phyloP scores from a whole-genome alignment of 140 eudicot genomes.

The Bidens hawaiensis region DNA sequence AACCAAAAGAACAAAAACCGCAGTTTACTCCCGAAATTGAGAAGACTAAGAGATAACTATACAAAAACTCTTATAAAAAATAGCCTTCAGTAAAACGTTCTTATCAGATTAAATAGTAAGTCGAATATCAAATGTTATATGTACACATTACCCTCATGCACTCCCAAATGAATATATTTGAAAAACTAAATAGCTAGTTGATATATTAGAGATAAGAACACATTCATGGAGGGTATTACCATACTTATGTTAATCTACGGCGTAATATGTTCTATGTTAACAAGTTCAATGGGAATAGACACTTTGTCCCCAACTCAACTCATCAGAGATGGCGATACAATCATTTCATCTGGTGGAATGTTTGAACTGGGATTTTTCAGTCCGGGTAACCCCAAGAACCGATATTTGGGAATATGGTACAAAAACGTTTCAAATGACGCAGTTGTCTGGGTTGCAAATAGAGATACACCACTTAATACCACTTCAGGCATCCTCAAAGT shows the following conservation, averaged over 20 bases:
- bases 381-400: conserved; percentile 10
- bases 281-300: conserved; percentile 6
- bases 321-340: conserved; percentile 20
- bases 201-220: neutral
- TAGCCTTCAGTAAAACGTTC: too few relatives aligned
- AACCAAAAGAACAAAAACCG: too few relatives aligned
- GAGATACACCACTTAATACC: conserved; percentile 16
- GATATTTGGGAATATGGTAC: too few relatives aligned
- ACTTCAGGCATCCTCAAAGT: conserved; percentile 18
- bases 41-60: too few relatives aligned
- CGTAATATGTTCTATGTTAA: neutral
- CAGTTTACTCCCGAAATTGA: too few relatives aligned
- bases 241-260: neutral
- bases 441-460: conserved; percentile 40
- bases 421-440: conserved; percentile 18
- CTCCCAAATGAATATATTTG: too few relatives aligned
- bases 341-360: conserved; percentile 22
- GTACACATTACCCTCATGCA: too few relatives aligned
- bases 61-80: too few relatives aligned
- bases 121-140: neutral
- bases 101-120: too few relatives aligned
- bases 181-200: neutral
- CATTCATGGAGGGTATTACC: neutral
- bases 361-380: conserved; percentile 36
- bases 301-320: conserved; percentile 6